Base-by-base conservation (phyloP, 2,329 filamentous ascomycete species). In the Ceratocystis destructans region DNA sequence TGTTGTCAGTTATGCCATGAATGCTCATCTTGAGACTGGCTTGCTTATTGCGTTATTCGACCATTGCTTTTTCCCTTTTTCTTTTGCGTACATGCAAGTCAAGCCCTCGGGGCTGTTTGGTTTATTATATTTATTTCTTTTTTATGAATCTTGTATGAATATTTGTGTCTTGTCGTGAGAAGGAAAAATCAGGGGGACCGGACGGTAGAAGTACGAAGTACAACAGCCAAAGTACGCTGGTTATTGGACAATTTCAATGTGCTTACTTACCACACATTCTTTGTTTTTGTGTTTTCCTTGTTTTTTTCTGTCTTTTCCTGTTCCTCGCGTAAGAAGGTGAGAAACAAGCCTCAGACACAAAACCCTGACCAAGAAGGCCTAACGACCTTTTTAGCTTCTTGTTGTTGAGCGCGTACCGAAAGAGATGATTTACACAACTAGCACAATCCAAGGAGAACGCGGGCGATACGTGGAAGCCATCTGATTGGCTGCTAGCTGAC, bases 111-210 rank as follows among this genome's bases (percentile, higher is more conserved):
- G 7, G 48, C 48, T 7, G 22, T 46, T 33, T 48, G 31, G 44
- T 55, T 53, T 44, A 45, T 62, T 62, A 33, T 44, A 28, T 12
- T 31, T 64, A 45, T 41, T 20, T 64, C 50, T 63, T 15, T 63
- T 22, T 20, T 33, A 17, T 63, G n/a, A 17, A 17, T n/a, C 8
- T 57, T 22, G 1, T n/a, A 25, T 57, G 15, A 5, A 7, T 33
- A 33, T 33, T n/a, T 33, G 53, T 20, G 31, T 25, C 1, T 59
- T 4, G 12, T 15, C 3, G 5, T 41, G 37, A 41, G 37, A 4
- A 41, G 33, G 10, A 12, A 3, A 37, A 12, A 12, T 8, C 10
- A 37, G 33, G 33, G 33, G 10, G 33, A 12, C 10, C 12, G 37
- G 37, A 15, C 12, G 12, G 37, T 41, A 15, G 10, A 15, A 12